A percentile compares a stretch with the other conserved stretches of the same genome.
phyloP scores from a whole-genome alignment of 805 yeast genomes.

The Metschnikowia anglica region DNA sequence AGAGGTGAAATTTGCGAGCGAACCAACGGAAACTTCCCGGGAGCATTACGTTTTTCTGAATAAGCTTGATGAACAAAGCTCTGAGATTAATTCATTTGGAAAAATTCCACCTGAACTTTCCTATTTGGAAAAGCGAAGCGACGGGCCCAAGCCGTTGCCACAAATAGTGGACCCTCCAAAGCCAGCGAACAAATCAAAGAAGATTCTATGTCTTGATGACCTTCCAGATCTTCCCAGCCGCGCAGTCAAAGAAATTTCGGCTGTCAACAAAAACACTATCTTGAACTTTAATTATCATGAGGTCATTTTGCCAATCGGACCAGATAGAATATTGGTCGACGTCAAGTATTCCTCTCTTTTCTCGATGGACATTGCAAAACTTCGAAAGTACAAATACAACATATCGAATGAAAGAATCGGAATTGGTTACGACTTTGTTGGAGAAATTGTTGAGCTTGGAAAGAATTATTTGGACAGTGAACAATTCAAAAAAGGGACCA shows the following conservation, averaged over 20 bases:
- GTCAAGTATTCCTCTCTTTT: slow-evolving; percentile 60
- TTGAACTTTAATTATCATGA: slow-evolving; percentile 55
- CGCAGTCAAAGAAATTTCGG: slow-evolving; percentile 44
- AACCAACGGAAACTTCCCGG: slow-evolving; percentile 21
- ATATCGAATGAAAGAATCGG: slow-evolving; percentile 57
- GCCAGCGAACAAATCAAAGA: slow-evolving; percentile 14
- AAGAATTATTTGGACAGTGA: slow-evolving; percentile 27
- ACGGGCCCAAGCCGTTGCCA: slow-evolving; percentile 32
- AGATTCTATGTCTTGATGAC: slow-evolving; percentile 37
- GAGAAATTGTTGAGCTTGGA: slow-evolving; percentile 59
- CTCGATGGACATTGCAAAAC: slow-evolving; percentile 63
- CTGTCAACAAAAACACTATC: slow-evolving; percentile 42
- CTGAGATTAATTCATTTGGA: slow-evolving; percentile 36
- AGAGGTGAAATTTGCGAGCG: slow-evolving; percentile 40
- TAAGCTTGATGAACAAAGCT: background rate
- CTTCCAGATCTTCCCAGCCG: slow-evolving; percentile 47
- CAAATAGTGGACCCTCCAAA: slow-evolving; percentile 11
- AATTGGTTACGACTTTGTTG: slow-evolving; percentile 69
- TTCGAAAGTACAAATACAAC: slow-evolving; percentile 53
- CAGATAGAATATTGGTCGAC: slow-evolving; percentile 53
- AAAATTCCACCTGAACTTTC: slow-evolving; percentile 43
- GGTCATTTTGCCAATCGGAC: slow-evolving; percentile 48
- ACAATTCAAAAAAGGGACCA: slow-evolving; percentile 53
- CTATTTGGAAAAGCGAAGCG: slow-evolving; percentile 29
- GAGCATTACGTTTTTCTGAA: background rate